phyloP scores from a whole-genome alignment of 2,329 filamentous ascomycete genomes.

The Pseudonectria foliicola region DNA sequence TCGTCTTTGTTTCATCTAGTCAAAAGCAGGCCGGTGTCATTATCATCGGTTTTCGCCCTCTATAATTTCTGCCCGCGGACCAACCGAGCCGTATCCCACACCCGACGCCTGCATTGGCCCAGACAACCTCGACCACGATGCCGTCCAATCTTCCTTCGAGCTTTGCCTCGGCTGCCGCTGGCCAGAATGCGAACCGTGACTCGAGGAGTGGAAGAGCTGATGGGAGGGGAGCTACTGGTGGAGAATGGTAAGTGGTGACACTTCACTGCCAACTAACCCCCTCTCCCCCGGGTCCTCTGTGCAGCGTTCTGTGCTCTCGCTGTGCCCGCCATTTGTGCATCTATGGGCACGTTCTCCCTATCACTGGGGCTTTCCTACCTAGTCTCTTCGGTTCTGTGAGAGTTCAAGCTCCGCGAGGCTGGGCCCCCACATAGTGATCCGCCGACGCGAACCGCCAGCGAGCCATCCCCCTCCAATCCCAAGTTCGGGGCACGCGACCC shows the following conservation, averaged over 20 bases:
- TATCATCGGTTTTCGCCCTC: neutral
- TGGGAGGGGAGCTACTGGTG: constrained; percentile 48
- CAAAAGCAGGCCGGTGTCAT: neutral
- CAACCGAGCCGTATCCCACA: neutral
- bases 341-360: neutral
- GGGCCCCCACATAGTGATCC: no score
- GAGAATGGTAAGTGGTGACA: constrained; percentile 62
- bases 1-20: no score
- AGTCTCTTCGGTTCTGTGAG: no score
- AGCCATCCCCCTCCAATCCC: no score
- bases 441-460: no score
- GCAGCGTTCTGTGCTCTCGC: constrained; percentile 11
- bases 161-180: constrained; percentile 77
- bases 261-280: constrained; percentile 7
- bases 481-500: no score
- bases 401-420: no score
- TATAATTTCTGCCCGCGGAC: neutral
- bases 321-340: neutral
- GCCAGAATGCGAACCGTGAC: constrained; percentile 59
- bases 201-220: constrained; percentile 52
- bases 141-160: constrained; percentile 72
- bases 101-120: neutral
- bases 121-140: constrained; percentile 37
- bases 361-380: no score
- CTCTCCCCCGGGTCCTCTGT: constrained; percentile 8